These are phyloP conservation scores for Ceratobasidium sp. DNA, from an alignment of 1,284 basidiomycete species.

Conservation along the genomic window DNA sequence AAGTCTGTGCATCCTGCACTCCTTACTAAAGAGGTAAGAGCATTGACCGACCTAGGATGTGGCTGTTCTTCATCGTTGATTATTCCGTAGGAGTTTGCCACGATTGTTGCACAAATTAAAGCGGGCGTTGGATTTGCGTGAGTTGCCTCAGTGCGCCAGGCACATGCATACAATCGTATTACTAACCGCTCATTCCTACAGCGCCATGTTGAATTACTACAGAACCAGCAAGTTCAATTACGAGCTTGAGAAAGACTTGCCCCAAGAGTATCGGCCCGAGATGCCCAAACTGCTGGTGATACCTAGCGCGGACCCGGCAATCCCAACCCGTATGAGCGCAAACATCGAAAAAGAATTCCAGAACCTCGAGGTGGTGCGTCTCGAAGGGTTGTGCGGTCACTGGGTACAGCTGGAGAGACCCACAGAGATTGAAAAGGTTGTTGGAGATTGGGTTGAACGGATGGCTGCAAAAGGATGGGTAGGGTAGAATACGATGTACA, in stretches of 20 bases:
- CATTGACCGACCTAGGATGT: neutral
- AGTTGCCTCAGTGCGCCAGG: neutral
- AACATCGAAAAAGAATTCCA: slow-evolving; percentile 18
- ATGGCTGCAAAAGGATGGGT: slow-evolving; percentile 19
- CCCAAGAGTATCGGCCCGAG: slow-evolving; percentile 31
- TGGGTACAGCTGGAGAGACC: slow-evolving; percentile 38
- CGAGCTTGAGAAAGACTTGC: slow-evolving; percentile 33
- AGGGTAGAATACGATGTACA: neutral
- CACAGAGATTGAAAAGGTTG: slow-evolving; percentile 24
- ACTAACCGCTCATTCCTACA: neutral
- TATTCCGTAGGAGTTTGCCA: slow-evolving; percentile 19
- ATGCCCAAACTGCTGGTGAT: slow-evolving; percentile 40
- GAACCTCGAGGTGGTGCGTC: slow-evolving; percentile 25
- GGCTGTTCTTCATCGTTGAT: neutral
- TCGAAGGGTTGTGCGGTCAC: slow-evolving; percentile 40
- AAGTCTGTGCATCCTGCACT: slow-evolving; percentile 3
- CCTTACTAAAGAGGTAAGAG: slow-evolving; percentile 16
- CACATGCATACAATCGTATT: neutral
- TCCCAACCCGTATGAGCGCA: slow-evolving; percentile 10
- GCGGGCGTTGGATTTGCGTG: slow-evolving; percentile 29
- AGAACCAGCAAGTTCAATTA: slow-evolving; percentile 26
- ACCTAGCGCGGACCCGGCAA: slow-evolving; percentile 18
- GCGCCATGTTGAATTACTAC: slow-evolving; percentile 41
- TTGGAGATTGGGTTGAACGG: slow-evolving; percentile 44
- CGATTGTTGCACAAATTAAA: slow-evolving; percentile 31